These are phyloP conservation scores for Agastache rugosa DNA, from an alignment of 257 asterid genomes.

Conservation along the genomic window DNA sequence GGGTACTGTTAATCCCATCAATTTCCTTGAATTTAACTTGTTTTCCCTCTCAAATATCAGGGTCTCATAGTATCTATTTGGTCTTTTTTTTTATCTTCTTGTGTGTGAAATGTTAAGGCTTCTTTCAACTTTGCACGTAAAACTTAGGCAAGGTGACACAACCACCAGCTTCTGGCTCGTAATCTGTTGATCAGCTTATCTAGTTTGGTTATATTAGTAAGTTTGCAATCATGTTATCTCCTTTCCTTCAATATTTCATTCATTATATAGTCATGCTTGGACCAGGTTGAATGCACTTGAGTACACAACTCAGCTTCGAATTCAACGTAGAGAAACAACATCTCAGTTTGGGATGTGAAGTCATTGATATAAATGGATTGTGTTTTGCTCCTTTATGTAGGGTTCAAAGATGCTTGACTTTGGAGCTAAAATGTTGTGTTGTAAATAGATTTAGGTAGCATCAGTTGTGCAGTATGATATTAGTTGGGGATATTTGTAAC, in stretches of 20 bases:
- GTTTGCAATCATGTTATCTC: neutral
- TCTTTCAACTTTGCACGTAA: slow-evolving; percentile 41
- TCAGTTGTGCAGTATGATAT: neutral
- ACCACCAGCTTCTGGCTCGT: slow-evolving; percentile 31
- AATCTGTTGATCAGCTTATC: slow-evolving; percentile 35
- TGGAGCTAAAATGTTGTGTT: neutral
- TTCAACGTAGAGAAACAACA: neutral
- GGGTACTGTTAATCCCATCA: slow-evolving; percentile 17
- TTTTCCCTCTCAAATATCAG: slow-evolving; percentile 32
- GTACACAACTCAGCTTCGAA: neutral
- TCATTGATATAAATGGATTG: neutral
- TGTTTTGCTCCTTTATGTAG: neutral
- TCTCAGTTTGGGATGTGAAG: neutral
- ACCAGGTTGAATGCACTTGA: neutral
- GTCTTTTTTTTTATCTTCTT: neutral
- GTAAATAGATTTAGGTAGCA: neutral
- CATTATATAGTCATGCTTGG: neutral
- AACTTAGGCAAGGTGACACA: slow-evolving; percentile 41
- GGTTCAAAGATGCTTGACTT: too few species aligned
- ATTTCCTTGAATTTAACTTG: slow-evolving; percentile 32
- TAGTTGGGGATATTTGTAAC: neutral
- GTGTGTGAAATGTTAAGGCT: slow-evolving; percentile 37
- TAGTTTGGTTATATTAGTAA: slow-evolving; percentile 30
- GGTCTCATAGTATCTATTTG: slow-evolving; percentile 32
- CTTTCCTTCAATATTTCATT: neutral